Evolutionary conservation across 1,139 yeast species (phyloP), one percentile per base, ranked within the genome.

Genomic region (Scheffersomyces segobiensis): DNA sequence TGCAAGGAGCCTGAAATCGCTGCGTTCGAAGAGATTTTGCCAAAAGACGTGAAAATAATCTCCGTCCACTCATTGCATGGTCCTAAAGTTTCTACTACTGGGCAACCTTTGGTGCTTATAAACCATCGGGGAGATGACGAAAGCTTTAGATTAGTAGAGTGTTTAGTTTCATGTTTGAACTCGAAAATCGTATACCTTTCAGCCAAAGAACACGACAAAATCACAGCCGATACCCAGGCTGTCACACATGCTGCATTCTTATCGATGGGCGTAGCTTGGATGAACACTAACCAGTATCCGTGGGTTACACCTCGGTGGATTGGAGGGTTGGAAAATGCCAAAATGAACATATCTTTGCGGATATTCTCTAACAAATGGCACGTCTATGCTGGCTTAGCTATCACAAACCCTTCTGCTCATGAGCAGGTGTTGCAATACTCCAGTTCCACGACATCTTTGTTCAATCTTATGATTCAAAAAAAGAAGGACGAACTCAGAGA

Each of bases 201-300:
- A 0, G 97, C 96, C 6, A 81, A 85, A 60, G 93, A 93, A 68
- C 99, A 95, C 71, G 99, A 95, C 70, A 85, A 85, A 64, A 95
- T 95, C 60, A 95, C 99, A 0, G 99, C 99, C 0, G 99, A 95
- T 71, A 96, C 98, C 3, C 99, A 95, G 72, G 99, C 98, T 0
- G 98, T 95, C 18, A 95, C 99, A 0, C 99, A 95, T 71, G 98
- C 98, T 6, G 98, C 98, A 0, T 95, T 95, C 69, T 79, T 95
- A 60, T 89, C 96, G 56, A 95, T 95, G 99, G 99, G 99, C 1
- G 87, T 88, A 10, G 99, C 99, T 2, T 95, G 99, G 99, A 89
- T 85, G 65, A 85, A 88, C 53, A 80, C 83, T 61, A 83, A 88
- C 68, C 89, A 91, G 69, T 95, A 93, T 70, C 99, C 99, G 0